These are phyloP conservation scores for Torrubiellomyces zombiae DNA, from an alignment of 2,329 filamentous ascomycete species.

Conservation along the genomic window DNA sequence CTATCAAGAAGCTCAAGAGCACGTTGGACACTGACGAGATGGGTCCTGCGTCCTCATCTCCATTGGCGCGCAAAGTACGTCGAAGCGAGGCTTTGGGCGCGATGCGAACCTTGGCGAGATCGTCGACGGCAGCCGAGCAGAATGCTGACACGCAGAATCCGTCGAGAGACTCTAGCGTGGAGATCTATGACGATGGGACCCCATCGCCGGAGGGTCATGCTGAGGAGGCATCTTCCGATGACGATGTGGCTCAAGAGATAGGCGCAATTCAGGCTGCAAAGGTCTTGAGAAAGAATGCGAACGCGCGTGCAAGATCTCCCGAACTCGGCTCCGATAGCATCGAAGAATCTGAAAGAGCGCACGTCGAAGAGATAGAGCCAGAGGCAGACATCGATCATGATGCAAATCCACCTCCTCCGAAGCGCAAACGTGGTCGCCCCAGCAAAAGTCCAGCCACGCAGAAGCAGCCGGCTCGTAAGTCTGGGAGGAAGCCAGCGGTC, in stretches of 20 bases:
- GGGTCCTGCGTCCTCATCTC: slow-evolving; percentile 22
- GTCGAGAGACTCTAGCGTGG: too few species aligned
- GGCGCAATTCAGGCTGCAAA: slow-evolving; percentile 24
- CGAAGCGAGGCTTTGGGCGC: slow-evolving; percentile 16
- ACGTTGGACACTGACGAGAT: slow-evolving; percentile 16
- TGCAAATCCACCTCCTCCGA: slow-evolving; percentile 12
- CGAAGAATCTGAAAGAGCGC: slow-evolving; percentile 11
- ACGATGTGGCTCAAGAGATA: slow-evolving; percentile 26
- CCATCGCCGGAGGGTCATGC: too few species aligned
- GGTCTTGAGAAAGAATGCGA: slow-evolving; percentile 25
- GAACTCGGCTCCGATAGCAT: slow-evolving; percentile 21
- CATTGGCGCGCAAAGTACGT: slow-evolving; percentile 24
- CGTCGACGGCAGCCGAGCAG: too few species aligned
- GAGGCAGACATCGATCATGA: slow-evolving; percentile 3
- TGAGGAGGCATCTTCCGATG: too few species aligned
- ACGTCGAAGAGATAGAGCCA: slow-evolving; percentile 1
- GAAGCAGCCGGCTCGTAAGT: slow-evolving; percentile 17
- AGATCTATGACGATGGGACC: too few species aligned
- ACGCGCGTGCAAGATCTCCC: slow-evolving; percentile 22
- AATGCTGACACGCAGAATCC: too few species aligned
- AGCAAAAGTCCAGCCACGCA: slow-evolving; percentile 25
- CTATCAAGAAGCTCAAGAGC: slow-evolving; percentile 26
- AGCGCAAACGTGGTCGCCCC: slow-evolving; percentile 18
- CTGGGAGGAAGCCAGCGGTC: slow-evolving; percentile 5
- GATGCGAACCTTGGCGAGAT: too few species aligned